Evolutionary conservation across 441 rosid species (phyloP).

Genomic region (Euphorbia celastroides): DNA sequence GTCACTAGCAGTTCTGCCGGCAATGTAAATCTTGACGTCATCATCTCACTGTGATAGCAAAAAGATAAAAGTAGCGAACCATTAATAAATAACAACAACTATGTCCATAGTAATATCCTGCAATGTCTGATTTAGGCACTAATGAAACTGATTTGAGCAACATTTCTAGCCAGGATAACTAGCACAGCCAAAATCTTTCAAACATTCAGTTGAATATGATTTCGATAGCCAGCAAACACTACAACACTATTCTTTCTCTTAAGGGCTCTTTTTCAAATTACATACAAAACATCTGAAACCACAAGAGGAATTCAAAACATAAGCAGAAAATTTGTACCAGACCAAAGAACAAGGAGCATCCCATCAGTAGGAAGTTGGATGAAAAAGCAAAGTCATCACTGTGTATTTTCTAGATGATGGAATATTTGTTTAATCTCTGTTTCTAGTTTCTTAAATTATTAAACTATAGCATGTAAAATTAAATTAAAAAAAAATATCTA

Average conservation of each 20-base stretch:
- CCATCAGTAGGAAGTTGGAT: neutral
- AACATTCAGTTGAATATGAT: neutral
- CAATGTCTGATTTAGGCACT: neutral
- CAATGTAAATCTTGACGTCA: neutral
- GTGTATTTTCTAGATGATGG: neutral
- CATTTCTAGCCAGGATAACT: neutral
- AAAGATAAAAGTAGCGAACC: neutral
- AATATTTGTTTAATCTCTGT: neutral
- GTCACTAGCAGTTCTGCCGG: neutral
- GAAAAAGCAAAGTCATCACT: neutral
- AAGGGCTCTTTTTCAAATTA: neutral
- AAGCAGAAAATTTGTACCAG: neutral
- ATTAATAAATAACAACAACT: neutral
- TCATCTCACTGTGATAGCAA: neutral
- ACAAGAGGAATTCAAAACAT: no score
- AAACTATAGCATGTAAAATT: constrained; percentile 1
- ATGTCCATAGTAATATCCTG: neutral
- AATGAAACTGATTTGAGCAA: neutral
- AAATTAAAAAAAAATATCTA: neutral
- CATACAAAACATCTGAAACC: neutral
- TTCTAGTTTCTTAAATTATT: neutral
- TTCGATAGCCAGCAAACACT: neutral
- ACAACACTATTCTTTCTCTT: neutral
- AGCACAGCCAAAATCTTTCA: neutral
- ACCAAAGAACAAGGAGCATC: neutral